Evolutionary conservation across 192 early-diverging fungal genomes (phyloP).

Genomic region (Geranomyces variabilis): DNA sequence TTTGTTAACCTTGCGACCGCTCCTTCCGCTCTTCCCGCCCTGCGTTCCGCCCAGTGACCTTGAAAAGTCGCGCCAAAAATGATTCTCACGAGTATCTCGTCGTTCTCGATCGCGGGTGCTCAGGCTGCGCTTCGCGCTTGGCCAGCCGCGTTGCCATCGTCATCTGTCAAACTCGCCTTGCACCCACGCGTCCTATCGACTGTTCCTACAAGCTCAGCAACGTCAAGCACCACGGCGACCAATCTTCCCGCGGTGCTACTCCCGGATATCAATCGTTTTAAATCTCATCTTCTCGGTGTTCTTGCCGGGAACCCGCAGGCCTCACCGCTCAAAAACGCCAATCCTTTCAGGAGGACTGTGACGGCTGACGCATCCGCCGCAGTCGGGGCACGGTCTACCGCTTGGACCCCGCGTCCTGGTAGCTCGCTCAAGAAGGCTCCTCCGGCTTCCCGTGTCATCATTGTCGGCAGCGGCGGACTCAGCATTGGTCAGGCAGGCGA

Average conservation of each 20-base stretch:
- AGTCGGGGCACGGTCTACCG: neutral
- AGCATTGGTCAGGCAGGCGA: conserved; percentile 90
- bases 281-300: conserved; percentile 5
- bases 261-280: neutral
- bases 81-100: too few relatives aligned
- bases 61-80: too few relatives aligned
- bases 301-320: neutral
- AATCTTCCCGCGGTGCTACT: neutral
- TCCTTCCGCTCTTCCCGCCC: neutral
- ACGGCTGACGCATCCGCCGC: neutral
- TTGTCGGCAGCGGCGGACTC: conserved; percentile 94
- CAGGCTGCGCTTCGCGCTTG: too few relatives aligned
- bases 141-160: neutral
- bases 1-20: neutral
- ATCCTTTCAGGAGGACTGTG: neutral
- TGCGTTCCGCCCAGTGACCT: too few relatives aligned
- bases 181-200: too few relatives aligned
- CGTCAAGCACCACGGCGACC: too few relatives aligned
- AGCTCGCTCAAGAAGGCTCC: conserved; percentile 30
- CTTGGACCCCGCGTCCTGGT: conserved; percentile 24
- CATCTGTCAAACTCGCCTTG: neutral
- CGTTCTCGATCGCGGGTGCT: too few relatives aligned
- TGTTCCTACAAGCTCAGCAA: neutral
- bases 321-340: neutral
- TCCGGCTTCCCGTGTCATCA: conserved; percentile 62